Evolutionary conservation across 2,329 filamentous ascomycete species (phyloP).

Genomic region (Cladosporium austrohemisphaericum): DNA sequence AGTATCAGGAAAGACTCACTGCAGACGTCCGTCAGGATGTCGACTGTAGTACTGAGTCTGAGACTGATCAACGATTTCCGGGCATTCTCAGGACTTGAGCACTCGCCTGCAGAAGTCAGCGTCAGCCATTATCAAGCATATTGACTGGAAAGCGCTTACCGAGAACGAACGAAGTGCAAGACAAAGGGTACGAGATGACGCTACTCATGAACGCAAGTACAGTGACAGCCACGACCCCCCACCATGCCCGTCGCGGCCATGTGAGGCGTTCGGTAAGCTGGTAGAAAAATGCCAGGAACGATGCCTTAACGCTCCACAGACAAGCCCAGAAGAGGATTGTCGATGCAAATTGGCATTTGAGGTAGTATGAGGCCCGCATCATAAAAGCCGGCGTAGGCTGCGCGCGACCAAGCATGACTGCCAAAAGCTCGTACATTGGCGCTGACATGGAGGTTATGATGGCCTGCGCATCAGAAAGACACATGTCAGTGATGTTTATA

Average conservation of each 20-base stretch:
- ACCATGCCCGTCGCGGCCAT: constrained; percentile 21
- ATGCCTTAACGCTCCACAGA: constrained; percentile 25
- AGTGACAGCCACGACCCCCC: constrained; percentile 20
- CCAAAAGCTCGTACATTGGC: constrained; percentile 17
- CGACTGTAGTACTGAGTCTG: constrained; percentile 20
- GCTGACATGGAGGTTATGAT: constrained; percentile 16
- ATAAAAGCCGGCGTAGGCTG: constrained; percentile 10
- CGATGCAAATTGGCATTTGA: constrained; percentile 23
- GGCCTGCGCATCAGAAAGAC: neutral
- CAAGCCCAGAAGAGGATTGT: constrained; percentile 25
- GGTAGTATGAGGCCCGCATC: constrained; percentile 10
- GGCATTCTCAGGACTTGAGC: constrained; percentile 11
- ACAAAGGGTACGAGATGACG: constrained; percentile 20
- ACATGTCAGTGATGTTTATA: neutral
- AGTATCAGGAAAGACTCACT: constrained; percentile 18
- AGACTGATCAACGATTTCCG: constrained; percentile 16
- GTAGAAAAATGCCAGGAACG: constrained; percentile 23
- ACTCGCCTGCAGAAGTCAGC: constrained; percentile 1
- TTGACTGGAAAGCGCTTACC: constrained; percentile 6
- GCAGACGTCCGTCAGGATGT: constrained; percentile 22
- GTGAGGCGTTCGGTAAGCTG: constrained; percentile 12
- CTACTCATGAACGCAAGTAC: constrained; percentile 16
- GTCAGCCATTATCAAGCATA: neutral
- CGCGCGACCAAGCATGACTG: neutral
- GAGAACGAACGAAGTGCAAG: constrained; percentile 18